These are phyloP conservation scores for Aschersonia sp. DNA, from an alignment of 2,329 filamentous ascomycete genomes.

Conservation along the genomic window DNA sequence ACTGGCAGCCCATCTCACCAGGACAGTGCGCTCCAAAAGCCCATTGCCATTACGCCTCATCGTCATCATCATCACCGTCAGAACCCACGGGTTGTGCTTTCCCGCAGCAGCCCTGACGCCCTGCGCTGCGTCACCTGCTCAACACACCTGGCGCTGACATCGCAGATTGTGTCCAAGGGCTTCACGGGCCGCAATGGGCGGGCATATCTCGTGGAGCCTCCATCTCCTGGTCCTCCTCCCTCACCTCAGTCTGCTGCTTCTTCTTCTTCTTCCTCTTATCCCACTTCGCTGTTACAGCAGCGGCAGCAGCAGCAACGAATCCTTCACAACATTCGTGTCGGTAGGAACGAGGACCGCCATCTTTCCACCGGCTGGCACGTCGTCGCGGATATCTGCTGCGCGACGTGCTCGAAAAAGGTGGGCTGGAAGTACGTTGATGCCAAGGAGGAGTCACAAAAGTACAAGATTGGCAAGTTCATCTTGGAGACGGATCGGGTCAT, in stretches of 20 bases:
- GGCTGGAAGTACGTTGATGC: constrained; percentile 59
- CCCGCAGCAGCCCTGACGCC: constrained; percentile 30
- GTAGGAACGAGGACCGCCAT: constrained; percentile 37
- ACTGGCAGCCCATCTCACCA: too few relatives aligned
- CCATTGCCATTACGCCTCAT: too few relatives aligned
- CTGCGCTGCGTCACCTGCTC: constrained; percentile 45
- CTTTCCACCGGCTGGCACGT: constrained; percentile 49
- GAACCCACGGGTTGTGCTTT: too few relatives aligned
- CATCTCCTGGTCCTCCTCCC: constrained; percentile 2
- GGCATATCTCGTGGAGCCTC: constrained; percentile 42
- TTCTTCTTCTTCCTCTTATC: too few relatives aligned
- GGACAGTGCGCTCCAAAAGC: too few relatives aligned
- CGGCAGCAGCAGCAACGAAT: too few relatives aligned
- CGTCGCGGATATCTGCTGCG: constrained; percentile 48
- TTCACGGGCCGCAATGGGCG: constrained; percentile 53
- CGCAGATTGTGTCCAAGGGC: constrained; percentile 49
- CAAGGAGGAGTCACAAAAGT: constrained; percentile 41
- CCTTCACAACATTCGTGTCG: constrained; percentile 41
- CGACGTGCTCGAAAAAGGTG: constrained; percentile 37
- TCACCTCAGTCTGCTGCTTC: constrained; percentile 3
- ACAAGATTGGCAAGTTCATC: constrained; percentile 57
- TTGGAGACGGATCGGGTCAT: constrained; percentile 46
- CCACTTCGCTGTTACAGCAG: too few relatives aligned
- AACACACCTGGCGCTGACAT: constrained; percentile 43
- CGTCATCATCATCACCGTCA: too few relatives aligned